Evolutionary conservation across 768 basidiomycete genomes (phyloP), one percentile per base, ranked within the genome.

Genomic region (Agaricus bisporus): DNA sequence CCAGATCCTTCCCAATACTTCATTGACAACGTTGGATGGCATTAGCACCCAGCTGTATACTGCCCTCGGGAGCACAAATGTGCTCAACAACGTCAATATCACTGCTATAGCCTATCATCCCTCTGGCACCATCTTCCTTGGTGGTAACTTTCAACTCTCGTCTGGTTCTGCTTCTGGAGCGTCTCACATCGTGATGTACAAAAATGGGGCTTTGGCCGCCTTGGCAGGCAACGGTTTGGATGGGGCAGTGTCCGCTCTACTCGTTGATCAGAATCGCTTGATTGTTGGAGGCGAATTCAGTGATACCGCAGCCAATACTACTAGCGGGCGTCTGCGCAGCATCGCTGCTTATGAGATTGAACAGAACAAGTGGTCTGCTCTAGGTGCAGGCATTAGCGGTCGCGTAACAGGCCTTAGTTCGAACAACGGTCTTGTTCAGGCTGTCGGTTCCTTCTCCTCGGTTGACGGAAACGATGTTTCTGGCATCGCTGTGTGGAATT

Each of bases 231-330:
- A 78, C 25, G 97, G 97, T 9, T 74, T 98, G 50, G 83, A 95
- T 63, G 95, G 90, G 3, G 68, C 77, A 8, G 91, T 98, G 8
- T 73, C 78, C 8, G 78, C 90, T 0, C 65, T 95, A 38, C 72
- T 78, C n/a, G 61, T 87, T 29, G 70, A 76, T 50, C 83, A 80
- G 10, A 76, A 88, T 60, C 73, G 72, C 17, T 68, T 98, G 10
- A 97, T 79, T 64, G 82, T 95, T 38, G 95, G 92, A n/a, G 97
- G 97, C 0, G 73, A 82, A 0, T 99, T 99, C 72, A 77, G 75
- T 0, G 85, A 88, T 57, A 88, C 91, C 0, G 66, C 67, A 1
- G 70, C 75, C 5, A 70, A 75, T 14, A 80, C 84, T 0, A 77
- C 73, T 2, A 70, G 76, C 43, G 78, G 79, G 50, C 70, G 68